Evolutionary conservation across 768 basidiomycete genomes (phyloP).

Genomic region (Tylopilus intermedius): DNA sequence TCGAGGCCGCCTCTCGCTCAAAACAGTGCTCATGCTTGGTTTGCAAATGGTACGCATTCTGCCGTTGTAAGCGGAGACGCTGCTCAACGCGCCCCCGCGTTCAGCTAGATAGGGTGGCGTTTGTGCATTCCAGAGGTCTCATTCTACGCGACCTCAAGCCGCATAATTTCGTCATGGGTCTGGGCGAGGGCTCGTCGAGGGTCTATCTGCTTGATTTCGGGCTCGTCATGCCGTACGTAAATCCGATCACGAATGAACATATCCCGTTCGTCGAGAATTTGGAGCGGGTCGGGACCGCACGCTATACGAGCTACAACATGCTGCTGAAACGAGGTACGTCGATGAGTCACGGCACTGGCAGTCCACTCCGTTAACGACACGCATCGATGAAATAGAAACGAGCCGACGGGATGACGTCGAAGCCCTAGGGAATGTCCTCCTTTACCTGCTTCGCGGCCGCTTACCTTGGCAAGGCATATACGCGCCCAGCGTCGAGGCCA

Average conservation of each 20-base stretch:
- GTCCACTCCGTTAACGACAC: too few species aligned
- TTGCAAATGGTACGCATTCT: neutral
- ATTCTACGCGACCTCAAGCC: neutral
- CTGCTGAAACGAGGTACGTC: neutral
- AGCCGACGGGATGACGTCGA: neutral
- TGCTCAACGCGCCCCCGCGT: neutral
- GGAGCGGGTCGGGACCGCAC: neutral
- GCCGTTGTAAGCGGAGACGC: neutral
- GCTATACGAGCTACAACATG: neutral
- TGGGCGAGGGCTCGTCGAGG: neutral
- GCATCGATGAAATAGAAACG: neutral
- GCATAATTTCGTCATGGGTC: neutral
- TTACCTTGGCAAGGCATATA: neutral
- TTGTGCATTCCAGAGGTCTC: neutral
- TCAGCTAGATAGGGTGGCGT: neutral
- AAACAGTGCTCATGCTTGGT: neutral
- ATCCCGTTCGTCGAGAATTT: neutral
- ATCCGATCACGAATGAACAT: neutral
- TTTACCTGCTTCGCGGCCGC: neutral
- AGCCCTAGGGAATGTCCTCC: neutral
- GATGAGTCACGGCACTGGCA: neutral
- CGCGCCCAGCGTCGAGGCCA: neutral
- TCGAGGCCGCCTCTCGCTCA: neutral
- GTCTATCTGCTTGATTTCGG: neutral
- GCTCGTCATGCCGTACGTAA: neutral